Evolutionary conservation across 139 green algal species (phyloP).

Genomic region (Yamagishiella unicocca): DNA sequence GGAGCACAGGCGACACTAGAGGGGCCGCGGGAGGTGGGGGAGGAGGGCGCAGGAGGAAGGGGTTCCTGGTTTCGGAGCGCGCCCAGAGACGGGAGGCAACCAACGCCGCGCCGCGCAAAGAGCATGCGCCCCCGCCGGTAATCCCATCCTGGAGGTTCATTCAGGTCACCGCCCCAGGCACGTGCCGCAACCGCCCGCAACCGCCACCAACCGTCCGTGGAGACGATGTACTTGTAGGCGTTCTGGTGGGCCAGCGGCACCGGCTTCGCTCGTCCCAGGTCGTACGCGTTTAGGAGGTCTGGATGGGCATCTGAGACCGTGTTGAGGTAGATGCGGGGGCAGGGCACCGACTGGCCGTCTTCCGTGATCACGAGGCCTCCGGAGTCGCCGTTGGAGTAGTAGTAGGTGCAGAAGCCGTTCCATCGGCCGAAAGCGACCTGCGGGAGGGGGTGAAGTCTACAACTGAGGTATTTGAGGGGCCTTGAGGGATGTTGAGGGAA

Average conservation of each 20-base stretch:
- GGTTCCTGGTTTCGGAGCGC: too few relatives aligned
- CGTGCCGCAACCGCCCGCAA: background rate
- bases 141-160: too few relatives aligned
- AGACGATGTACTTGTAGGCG: constrained; percentile 35
- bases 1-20: background rate
- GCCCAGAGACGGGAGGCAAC: too few relatives aligned
- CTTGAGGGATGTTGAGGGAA: too few relatives aligned
- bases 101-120: too few relatives aligned
- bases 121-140: too few relatives aligned
- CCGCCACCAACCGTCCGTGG: constrained; percentile 17
- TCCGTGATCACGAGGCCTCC: background rate
- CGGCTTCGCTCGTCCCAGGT: background rate
- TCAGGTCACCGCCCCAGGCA: too few relatives aligned
- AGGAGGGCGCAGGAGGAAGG: too few relatives aligned
- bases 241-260: constrained; percentile 42
- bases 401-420: constrained; percentile 46
- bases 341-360: constrained; percentile 1
- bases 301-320: constrained; percentile 11
- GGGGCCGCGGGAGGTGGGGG: background rate
- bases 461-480: too few relatives aligned
- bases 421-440: constrained; percentile 40
- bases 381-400: background rate
- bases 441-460: background rate
- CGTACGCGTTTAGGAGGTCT: constrained; percentile 19
- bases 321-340: constrained; percentile 41